These are phyloP conservation scores for Colletotrichum sp. DNA, from an alignment of 2,329 filamentous ascomycete genomes.

Conservation along the genomic window DNA sequence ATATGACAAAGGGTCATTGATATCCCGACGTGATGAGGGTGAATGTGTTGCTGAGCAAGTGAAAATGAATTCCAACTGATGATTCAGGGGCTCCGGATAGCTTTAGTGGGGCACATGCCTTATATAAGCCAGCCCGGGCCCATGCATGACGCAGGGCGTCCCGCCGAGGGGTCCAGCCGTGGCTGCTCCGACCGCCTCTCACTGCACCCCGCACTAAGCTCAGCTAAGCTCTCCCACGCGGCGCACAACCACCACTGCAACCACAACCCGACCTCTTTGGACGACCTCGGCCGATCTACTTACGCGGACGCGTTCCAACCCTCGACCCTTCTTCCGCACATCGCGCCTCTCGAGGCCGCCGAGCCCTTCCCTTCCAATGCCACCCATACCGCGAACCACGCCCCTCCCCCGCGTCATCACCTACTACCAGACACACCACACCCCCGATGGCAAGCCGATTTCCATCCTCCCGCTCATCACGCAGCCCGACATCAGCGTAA, in stretches of 20 bases:
- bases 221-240: not conserved
- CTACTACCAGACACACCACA: constrained; percentile 62
- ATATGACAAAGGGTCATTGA: not conserved
- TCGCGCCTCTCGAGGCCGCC: not conserved
- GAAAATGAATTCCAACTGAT: not conserved
- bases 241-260: not conserved
- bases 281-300: not conserved
- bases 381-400: constrained; percentile 10
- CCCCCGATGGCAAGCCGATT: constrained; percentile 46
- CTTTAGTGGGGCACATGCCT: not conserved
- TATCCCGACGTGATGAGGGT: not conserved
- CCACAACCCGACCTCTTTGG: not conserved
- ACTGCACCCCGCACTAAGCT: not conserved
- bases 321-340: not conserved
- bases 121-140: not conserved
- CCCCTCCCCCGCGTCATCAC: constrained; percentile 53
- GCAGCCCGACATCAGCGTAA: constrained; percentile 56
- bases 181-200: not conserved
- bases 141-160: not conserved
- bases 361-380: not conserved
- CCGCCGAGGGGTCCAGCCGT: not conserved
- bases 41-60: not conserved
- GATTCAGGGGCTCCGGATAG: not conserved
- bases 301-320: not conserved
- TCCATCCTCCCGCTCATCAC: constrained; percentile 59